Percentiles rank a stretch among this genome's conserved stretches.
Conservation (phyloP, 768 basidiomycete genomes). For the Royoungia palumana region DNA sequence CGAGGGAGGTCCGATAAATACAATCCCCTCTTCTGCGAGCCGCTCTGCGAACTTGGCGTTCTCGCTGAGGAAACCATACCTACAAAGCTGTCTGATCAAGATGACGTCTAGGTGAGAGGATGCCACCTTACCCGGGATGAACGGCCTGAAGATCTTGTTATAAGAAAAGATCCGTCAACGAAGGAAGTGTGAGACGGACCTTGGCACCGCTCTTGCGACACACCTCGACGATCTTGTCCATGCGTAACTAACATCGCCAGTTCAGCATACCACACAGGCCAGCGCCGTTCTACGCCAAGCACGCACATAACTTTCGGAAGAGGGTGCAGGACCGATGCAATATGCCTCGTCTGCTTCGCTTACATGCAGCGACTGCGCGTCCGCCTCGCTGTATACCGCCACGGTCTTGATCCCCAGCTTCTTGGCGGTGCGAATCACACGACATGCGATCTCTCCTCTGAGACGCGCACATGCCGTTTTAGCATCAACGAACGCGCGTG, state of each 20-base stretch:
- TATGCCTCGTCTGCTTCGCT: slow-evolving; percentile 87
- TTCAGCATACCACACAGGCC: slow-evolving; percentile 1
- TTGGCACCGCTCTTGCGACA: slow-evolving; percentile 82
- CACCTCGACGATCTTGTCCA: slow-evolving; percentile 85
- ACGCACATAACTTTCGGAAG: slow-evolving; percentile 84
- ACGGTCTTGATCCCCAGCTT: slow-evolving; percentile 89
- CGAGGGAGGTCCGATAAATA: slow-evolving; percentile 89
- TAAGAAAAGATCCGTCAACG: background rate
- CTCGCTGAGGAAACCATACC: slow-evolving; percentile 91
- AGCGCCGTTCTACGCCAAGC: background rate
- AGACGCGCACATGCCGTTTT: background rate
- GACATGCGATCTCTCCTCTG: slow-evolving; percentile 95
- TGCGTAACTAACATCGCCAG: slow-evolving; percentile 53
- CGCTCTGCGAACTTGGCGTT: slow-evolving; percentile 78
- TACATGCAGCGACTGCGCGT: slow-evolving; percentile 79
- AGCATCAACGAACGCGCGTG: background rate
- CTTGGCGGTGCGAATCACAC: slow-evolving; percentile 86
- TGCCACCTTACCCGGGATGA: slow-evolving; percentile 71
- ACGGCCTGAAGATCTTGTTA: slow-evolving; percentile 61
- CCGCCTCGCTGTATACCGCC: slow-evolving; percentile 88
- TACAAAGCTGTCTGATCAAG: slow-evolving; percentile 22
- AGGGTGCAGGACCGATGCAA: slow-evolving; percentile 89
- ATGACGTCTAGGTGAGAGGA: background rate
- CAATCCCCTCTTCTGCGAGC: slow-evolving; percentile 74
- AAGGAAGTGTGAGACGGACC: slow-evolving; percentile 39